A percentile compares a stretch with the other conserved stretches of the same genome.
Conservation (phyloP, 2,329 filamentous ascomycete species). For the Coniochaeta hoffmannii region DNA sequence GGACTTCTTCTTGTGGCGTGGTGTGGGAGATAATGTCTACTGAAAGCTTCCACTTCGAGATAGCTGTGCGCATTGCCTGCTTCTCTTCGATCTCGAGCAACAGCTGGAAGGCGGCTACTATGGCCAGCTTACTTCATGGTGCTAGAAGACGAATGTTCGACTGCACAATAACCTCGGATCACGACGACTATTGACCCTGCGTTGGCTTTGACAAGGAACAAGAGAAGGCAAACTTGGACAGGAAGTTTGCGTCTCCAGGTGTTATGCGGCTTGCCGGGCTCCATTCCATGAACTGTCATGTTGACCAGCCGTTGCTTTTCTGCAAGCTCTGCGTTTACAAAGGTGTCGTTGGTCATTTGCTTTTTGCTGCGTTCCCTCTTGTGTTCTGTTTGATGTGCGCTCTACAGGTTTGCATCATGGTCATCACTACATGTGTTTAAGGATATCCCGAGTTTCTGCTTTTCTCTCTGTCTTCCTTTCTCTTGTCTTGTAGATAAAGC, state of each 20-base stretch:
- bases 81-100: neutral
- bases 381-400: conserved; percentile 2
- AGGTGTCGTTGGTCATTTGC: conserved; percentile 11
- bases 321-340: conserved; percentile 15
- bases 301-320: conserved; percentile 14
- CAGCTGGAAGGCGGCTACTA: neutral
- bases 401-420: conserved; percentile 2
- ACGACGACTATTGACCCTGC: neutral
- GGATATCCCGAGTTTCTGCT: neutral
- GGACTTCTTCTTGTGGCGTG: neutral
- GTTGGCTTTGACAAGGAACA: neutral
- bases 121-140: neutral
- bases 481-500: conserved; percentile 2
- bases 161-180: neutral
- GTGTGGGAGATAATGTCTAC: neutral
- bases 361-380: conserved; percentile 11
- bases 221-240: neutral
- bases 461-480: neutral
- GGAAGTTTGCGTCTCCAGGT: neutral
- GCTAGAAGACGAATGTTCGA: neutral
- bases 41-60: neutral
- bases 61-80: neutral
- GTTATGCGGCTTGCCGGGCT: neutral
- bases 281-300: neutral
- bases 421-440: neutral